A percentile compares a stretch with the other conserved stretches of the same genome.
Conservation (phyloP, 1,284 basidiomycete species). For the Leccinum solheimii region DNA sequence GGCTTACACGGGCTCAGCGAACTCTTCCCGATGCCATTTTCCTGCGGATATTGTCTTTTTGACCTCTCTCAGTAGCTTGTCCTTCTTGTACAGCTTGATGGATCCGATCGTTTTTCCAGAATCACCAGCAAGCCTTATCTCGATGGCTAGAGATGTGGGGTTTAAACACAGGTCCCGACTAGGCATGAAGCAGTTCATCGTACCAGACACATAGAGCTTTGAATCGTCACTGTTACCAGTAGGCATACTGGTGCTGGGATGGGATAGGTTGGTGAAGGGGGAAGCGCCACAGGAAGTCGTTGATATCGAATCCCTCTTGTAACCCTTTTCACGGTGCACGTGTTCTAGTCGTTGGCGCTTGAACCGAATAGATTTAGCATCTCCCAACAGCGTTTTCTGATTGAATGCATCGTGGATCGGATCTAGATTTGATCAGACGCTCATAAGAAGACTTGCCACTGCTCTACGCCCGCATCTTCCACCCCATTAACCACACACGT, state of each 20-base stretch:
- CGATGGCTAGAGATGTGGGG: slow-evolving; percentile 7
- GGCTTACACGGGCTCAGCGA: slow-evolving; percentile 8
- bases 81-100: slow-evolving; percentile 4
- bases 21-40: slow-evolving; percentile 5
- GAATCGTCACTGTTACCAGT: neutral
- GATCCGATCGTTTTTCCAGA: slow-evolving; percentile 6
- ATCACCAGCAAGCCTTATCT: slow-evolving; percentile 8
- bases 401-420: neutral
- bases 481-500: neutral
- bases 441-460: neutral
- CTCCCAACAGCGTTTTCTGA: neutral
- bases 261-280: neutral
- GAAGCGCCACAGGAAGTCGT: neutral
- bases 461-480: neutral
- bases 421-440: neutral
- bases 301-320: neutral
- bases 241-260: neutral
- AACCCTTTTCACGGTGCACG: neutral
- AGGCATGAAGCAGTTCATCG: neutral
- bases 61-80: neutral
- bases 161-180: neutral
- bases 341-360: neutral
- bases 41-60: neutral
- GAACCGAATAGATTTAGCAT: neutral
- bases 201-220: slow-evolving; percentile 10